A percentile compares a stretch with the other conserved stretches of the same genome.
Conservation (phyloP, 257 asterid genomes). For the Thymus quinquecostatus region DNA sequence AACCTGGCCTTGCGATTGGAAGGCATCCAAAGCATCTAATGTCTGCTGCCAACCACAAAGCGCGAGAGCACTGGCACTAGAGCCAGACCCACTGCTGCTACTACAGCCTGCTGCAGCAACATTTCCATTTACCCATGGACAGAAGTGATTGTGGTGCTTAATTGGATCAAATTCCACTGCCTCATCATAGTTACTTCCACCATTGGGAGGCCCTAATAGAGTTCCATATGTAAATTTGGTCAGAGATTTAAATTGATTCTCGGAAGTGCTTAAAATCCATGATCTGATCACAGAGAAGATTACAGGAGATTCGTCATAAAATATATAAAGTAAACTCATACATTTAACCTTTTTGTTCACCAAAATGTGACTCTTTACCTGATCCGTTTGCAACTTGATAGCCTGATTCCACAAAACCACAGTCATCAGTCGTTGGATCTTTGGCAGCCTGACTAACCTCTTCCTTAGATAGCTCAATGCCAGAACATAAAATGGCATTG, state of each 20-base stretch:
- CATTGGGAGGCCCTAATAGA: slow-evolving; percentile 77
- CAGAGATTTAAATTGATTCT: slow-evolving; percentile 11
- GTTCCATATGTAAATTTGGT: slow-evolving; percentile 25
- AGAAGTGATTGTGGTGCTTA: slow-evolving; percentile 84
- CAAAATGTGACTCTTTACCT: slow-evolving; percentile 50
- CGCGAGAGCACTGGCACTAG: slow-evolving; percentile 75
- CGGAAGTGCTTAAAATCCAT: slow-evolving; percentile 21
- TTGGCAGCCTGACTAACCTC: slow-evolving; percentile 87
- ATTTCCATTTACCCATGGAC: slow-evolving; percentile 99
- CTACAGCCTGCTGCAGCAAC: slow-evolving; percentile 98
- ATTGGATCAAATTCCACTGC: slow-evolving; percentile 93
- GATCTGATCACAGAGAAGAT: slow-evolving; percentile 15
- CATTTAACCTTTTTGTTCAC: slow-evolving; percentile 8
- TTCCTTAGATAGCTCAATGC: slow-evolving; percentile 84
- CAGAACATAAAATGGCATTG: slow-evolving; percentile 91
- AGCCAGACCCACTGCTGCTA: slow-evolving; percentile 65
- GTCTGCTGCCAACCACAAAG: slow-evolving; percentile 98
- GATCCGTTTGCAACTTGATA: slow-evolving; percentile 62
- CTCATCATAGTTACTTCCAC: slow-evolving; percentile 91
- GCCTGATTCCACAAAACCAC: slow-evolving; percentile 84
- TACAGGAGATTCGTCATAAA: slow-evolving; percentile 6
- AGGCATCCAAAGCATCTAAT: slow-evolving; percentile 90
- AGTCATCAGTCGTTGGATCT: slow-evolving; percentile 66
- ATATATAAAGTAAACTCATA: slow-evolving; percentile 1
- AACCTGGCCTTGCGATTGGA: slow-evolving; percentile 84